Evolutionary conservation across 345 rosid genomes (phyloP).

Genomic region (Capsella bursapastoris): DNA sequence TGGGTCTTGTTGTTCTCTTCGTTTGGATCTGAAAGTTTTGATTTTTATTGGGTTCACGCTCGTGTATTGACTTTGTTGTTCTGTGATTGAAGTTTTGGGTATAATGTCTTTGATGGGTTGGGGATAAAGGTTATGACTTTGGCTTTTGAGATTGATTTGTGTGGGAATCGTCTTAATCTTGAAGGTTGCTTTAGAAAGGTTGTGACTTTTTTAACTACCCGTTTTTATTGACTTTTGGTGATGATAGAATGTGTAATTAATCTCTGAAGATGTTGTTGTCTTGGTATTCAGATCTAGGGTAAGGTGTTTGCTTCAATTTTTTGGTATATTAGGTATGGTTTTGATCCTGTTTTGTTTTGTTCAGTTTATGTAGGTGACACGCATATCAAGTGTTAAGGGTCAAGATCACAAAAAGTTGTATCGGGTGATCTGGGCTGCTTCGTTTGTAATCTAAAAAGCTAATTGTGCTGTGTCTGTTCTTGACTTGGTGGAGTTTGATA

Average conservation of each 20-base stretch:
- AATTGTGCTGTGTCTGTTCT: constrained; percentile 9
- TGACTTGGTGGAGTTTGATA: constrained; percentile 3
- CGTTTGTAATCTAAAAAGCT: constrained; percentile 4
- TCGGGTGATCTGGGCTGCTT: constrained; percentile 46
- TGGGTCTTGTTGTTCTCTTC: neutral
- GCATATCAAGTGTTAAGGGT: constrained; percentile 40
- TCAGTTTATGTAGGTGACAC: constrained; percentile 46
- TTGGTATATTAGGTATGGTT: neutral
- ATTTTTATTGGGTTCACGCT: constrained; percentile 1
- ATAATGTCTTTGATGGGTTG: neutral
- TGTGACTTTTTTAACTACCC: neutral
- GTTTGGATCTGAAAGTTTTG: constrained; percentile 37
- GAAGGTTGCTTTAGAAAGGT: neutral
- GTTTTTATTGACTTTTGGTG: constrained; percentile 2
- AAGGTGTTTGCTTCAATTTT: neutral
- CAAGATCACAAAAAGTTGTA: constrained; percentile 40
- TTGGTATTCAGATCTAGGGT: constrained; percentile 22
- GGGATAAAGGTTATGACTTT: constrained; percentile 16
- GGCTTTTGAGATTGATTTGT: constrained; percentile 10
- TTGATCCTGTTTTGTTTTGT: constrained; percentile 2
- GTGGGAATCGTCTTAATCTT: neutral
- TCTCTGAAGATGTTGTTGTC: neutral
- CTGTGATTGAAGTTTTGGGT: neutral
- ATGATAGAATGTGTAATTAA: neutral
- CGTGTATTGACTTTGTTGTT: constrained; percentile 11